A percentile compares a stretch with the other conserved stretches of the same genome.
Conservation (phyloP, 306 rosid genomes). For the Dalbergia cultrata region DNA sequence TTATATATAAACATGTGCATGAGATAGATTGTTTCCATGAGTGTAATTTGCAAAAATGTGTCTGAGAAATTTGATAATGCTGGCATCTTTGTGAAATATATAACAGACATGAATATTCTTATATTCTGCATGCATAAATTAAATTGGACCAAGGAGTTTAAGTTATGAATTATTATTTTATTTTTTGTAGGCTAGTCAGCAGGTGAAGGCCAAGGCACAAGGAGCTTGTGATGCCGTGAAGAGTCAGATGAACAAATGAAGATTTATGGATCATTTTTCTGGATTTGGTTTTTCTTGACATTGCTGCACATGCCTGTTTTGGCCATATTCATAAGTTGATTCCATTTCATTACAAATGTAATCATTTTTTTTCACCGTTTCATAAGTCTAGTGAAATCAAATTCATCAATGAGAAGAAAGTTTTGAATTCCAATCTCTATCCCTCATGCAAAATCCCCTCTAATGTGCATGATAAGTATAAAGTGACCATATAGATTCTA, state of each 20-base stretch:
- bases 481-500: background rate
- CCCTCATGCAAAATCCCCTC: background rate
- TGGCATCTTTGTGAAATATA: background rate
- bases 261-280: conserved; percentile 17
- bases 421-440: background rate
- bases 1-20: background rate
- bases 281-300: conserved; percentile 34
- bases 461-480: background rate
- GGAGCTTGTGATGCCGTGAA: conserved; percentile 64
- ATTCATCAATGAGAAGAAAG: background rate
- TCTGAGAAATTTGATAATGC: background rate
- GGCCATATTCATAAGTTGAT: background rate
- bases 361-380: background rate
- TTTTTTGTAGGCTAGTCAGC: conserved; percentile 52
- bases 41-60: background rate
- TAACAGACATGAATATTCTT: no score
- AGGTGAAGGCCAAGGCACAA: conserved; percentile 54
- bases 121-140: background rate
- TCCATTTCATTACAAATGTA: conserved; percentile 30
- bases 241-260: conserved; percentile 60
- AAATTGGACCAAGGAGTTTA: background rate
- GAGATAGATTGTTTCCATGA: background rate
- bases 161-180: background rate
- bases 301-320: conserved; percentile 2
- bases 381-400: conserved; percentile 41